Percentiles rank a stretch among this genome's conserved stretches.
Conservation (phyloP, 345 rosid genomes). For the Excoecaria cochinchinensis region DNA sequence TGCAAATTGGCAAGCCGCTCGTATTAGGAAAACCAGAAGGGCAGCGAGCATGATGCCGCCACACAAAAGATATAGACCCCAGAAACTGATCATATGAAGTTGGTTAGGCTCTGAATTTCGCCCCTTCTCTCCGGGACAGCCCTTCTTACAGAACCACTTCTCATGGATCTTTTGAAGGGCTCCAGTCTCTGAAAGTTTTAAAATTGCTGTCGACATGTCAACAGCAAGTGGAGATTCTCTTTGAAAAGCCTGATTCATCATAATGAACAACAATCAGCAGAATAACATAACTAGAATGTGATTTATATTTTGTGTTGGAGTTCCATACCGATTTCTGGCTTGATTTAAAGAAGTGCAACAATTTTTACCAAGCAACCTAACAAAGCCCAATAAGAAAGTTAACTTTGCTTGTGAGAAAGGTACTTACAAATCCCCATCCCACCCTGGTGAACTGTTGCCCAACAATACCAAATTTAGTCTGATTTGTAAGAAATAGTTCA, state of each 20-base stretch:
- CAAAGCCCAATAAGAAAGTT: not conserved
- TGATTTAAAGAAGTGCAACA: not conserved
- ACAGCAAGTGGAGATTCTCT: constrained; percentile 68
- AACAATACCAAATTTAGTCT: constrained; percentile 55
- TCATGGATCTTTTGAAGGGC: constrained; percentile 55
- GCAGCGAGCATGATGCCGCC: constrained; percentile 47
- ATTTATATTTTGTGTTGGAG: not conserved
- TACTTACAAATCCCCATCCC: constrained; percentile 98
- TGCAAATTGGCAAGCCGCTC: constrained; percentile 52
- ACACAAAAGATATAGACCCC: constrained; percentile 73
- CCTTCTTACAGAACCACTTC: constrained; percentile 63
- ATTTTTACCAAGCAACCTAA: not conserved
- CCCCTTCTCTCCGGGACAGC: constrained; percentile 40
- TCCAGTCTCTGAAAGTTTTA: constrained; percentile 73
- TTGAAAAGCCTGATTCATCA: constrained; percentile 61
- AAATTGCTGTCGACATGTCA: constrained; percentile 82
- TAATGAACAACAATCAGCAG: not conserved
- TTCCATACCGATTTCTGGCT: not conserved
- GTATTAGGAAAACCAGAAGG: constrained; percentile 43
- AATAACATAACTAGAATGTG: not conserved
- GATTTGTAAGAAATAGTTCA: constrained; percentile 61
- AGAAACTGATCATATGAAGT: constrained; percentile 67
- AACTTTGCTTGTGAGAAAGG: constrained; percentile 10
- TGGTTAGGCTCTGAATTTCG: constrained; percentile 43
- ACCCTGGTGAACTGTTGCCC: constrained; percentile 74